Evolutionary conservation across 75 land plant species (phyloP), one percentile per base, ranked within the genome.

Genomic region (Adiantum capillusveneris): DNA sequence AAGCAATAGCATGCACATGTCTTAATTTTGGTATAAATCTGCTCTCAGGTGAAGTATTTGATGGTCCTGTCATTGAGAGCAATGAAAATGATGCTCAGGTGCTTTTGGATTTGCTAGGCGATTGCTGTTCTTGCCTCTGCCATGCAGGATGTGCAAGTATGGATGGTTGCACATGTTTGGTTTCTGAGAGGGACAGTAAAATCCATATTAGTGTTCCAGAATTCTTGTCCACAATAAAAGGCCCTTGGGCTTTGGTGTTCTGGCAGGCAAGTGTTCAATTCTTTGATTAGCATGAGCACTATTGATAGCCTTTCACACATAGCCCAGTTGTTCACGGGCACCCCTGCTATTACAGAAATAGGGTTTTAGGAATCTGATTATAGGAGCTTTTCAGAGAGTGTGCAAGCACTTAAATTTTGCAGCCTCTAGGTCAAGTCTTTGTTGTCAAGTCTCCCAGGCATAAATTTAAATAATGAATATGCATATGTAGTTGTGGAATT

Each of bases 221-320:
- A 9, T 55, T 82, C 21, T 78, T 93, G 53, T 89, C 98, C 14
- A 12, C 39, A 25, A 74, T 93, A 19, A 79, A 71, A 66, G 98
- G 98, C 13, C 98, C 98, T 37, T 93, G 98, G 98, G 75, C 96
- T 53, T 49, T 93, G 11, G 68, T 89, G 6, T 93, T 80, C 59
- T 93, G 90, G 90, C 95, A 93, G 97, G 97, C 85, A 78, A 57
- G 41, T 34, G 13, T 61, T 67, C 52, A 16, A n/a, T n/a, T n/a
- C n/a, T n/a, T n/a, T n/a, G n/a, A n/a, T n/a, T n/a, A n/a, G n/a
- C n/a, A n/a, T n/a, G n/a, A n/a, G n/a, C n/a, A n/a, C n/a, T n/a
- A n/a, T n/a, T n/a, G n/a, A n/a, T n/a, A n/a, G n/a, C n/a, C n/a
- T n/a, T n/a, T n/a, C n/a, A n/a, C n/a, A n/a, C n/a, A n/a, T n/a